A percentile compares a stretch with the other conserved stretches of the same genome.
These are phyloP conservation scores for Botrytis paeoniae DNA, from an alignment of 2,329 filamentous ascomycete species.

Conservation along the genomic window DNA sequence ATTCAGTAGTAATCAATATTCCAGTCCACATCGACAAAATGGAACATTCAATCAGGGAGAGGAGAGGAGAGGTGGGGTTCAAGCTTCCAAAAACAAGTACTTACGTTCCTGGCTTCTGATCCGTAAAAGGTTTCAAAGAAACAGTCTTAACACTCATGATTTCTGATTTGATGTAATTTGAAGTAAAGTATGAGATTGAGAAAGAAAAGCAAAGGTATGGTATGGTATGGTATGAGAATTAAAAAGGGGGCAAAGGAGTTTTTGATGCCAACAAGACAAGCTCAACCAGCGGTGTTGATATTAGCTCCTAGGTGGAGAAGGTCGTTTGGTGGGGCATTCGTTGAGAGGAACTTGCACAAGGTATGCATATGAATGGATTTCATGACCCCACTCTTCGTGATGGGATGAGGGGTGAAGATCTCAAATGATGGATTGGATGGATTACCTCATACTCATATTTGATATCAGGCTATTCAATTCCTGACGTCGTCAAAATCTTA, in stretches of 20 bases:
- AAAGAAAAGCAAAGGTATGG: not conserved
- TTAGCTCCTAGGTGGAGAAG: not conserved
- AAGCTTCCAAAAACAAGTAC: constrained; percentile 45
- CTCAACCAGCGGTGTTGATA: constrained; percentile 11
- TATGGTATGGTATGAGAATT: not conserved
- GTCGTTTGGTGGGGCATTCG: not conserved
- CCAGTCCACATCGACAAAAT: not conserved
- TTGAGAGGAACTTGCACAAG: constrained; percentile 1
- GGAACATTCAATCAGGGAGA: not conserved
- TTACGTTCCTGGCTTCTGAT: constrained; percentile 99
- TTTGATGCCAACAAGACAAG: constrained; percentile 13
- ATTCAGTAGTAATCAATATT: not conserved
- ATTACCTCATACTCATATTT: not conserved
- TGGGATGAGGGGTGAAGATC: not conserved
- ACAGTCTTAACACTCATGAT: constrained; percentile 77
- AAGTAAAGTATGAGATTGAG: not conserved
- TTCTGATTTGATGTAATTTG: constrained; percentile 20
- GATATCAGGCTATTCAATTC: not conserved
- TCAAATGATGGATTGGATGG: not conserved
- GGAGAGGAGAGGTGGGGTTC: not conserved
- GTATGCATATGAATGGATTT: not conserved
- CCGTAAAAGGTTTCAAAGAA: constrained; percentile 78
- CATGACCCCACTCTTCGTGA: not conserved
- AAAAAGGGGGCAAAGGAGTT: not conserved
- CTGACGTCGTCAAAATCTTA: not conserved